Evolutionary conservation across 2,329 filamentous ascomycete genomes (phyloP).

Genomic region (Trichoderma koningii): DNA sequence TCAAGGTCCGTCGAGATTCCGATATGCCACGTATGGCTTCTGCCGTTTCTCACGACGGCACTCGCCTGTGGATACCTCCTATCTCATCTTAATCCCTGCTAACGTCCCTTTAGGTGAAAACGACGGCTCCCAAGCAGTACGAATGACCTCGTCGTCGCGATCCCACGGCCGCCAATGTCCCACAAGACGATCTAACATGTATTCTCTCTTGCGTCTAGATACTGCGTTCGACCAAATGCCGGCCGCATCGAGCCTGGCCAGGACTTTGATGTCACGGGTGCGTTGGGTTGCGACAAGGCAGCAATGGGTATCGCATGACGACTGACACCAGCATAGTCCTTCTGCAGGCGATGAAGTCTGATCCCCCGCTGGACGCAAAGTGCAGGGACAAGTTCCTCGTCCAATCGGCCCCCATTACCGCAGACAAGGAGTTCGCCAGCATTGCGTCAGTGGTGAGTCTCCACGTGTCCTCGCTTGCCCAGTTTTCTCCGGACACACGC

Average conservation of each 20-base stretch:
- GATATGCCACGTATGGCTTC: conserved; percentile 7
- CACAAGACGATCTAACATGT: background rate
- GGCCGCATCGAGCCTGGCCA: conserved; percentile 90
- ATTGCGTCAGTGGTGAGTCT: conserved; percentile 75
- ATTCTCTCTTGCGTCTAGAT: conserved; percentile 57
- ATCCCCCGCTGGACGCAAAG: conserved; percentile 80
- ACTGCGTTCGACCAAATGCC: conserved; percentile 96
- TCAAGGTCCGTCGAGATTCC: conserved; percentile 58
- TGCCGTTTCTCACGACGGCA: background rate
- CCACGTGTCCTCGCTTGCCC: background rate
- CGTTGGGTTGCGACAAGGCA: conserved; percentile 33
- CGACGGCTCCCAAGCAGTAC: conserved; percentile 97
- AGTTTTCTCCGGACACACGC: background rate
- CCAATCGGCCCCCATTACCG: conserved; percentile 81
- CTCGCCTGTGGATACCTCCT: conserved; percentile 17
- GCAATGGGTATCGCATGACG: conserved; percentile 24
- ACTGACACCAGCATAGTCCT: conserved; percentile 63
- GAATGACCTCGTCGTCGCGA: conserved; percentile 39
- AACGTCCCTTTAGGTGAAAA: conserved; percentile 75
- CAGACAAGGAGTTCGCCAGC: conserved; percentile 81
- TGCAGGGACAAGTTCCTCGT: conserved; percentile 98
- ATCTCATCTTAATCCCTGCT: conserved; percentile 27
- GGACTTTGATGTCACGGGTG: conserved; percentile 91
- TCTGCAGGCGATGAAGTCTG: conserved; percentile 96
- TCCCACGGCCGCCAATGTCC: background rate